These are phyloP conservation scores for Persicaria tinctoria DNA, from an alignment of 148 eudicot species.

Conservation along the genomic window DNA sequence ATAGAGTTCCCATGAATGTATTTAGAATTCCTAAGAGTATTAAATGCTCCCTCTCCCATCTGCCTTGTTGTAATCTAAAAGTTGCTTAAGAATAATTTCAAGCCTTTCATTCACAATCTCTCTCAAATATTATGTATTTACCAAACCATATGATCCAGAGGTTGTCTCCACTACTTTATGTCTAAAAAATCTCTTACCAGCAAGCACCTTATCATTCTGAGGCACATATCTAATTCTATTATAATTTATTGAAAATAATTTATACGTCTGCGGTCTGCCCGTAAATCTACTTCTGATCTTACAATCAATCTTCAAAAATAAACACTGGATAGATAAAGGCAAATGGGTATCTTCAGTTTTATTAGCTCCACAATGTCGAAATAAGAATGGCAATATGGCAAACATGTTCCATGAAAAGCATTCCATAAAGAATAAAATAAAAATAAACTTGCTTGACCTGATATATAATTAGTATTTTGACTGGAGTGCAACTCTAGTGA, in stretches of 20 bases:
- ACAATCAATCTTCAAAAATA: constrained; percentile 4
- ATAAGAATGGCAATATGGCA: neutral
- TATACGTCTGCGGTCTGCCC: neutral
- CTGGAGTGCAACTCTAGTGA: neutral
- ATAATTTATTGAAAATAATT: neutral
- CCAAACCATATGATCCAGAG: neutral
- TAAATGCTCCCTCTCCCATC: too few relatives aligned
- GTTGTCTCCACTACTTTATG: neutral
- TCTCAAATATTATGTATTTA: neutral
- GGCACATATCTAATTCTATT: constrained; percentile 3
- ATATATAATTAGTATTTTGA: neutral
- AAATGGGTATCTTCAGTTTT: neutral
- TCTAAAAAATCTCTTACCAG: neutral
- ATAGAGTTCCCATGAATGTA: too few relatives aligned
- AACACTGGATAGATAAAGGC: neutral
- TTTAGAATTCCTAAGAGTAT: too few relatives aligned
- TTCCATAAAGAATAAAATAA: neutral
- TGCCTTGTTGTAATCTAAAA: too few relatives aligned
- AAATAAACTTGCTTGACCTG: neutral
- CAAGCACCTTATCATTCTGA: constrained; percentile 1
- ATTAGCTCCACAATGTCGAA: neutral
- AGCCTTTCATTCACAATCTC: too few relatives aligned
- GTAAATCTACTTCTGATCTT: neutral
- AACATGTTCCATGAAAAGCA: neutral
- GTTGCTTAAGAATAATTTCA: too few relatives aligned